phyloP scores from a whole-genome alignment of 495 filamentous ascomycete genomes.

The Penicillium chermesinum region DNA sequence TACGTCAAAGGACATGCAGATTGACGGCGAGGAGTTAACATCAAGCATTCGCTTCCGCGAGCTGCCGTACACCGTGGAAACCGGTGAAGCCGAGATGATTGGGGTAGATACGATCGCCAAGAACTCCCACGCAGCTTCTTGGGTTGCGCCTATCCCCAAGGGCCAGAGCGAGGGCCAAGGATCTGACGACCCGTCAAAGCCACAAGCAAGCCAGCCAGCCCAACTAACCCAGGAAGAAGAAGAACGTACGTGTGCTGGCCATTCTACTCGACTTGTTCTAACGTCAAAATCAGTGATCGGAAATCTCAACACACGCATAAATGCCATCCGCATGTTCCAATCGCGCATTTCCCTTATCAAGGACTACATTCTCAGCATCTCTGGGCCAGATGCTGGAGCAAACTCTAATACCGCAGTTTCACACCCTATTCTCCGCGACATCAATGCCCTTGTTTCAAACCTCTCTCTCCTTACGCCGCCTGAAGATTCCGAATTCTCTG shows the following conservation, averaged over 20 bases:
- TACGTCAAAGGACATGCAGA: constrained; percentile 66
- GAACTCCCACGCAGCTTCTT: constrained; percentile 69
- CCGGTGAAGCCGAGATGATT: constrained; percentile 96
- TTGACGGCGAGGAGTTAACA: constrained; percentile 55
- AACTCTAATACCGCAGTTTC: constrained; percentile 24
- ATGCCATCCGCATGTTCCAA: constrained; percentile 88
- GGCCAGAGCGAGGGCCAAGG: neutral
- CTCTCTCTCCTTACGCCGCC: constrained; percentile 48
- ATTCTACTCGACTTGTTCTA: neutral
- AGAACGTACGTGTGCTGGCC: constrained; percentile 49
- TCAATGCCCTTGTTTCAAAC: constrained; percentile 50
- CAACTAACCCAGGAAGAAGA: constrained; percentile 70
- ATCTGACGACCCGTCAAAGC: constrained; percentile 6
- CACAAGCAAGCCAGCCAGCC: constrained; percentile 14
- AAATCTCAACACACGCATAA: constrained; percentile 75
- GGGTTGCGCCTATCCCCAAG: constrained; percentile 3
- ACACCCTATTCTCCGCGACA: constrained; percentile 52
- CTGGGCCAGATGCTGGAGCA: constrained; percentile 37
- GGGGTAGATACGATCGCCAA: constrained; percentile 84
- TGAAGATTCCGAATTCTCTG: constrained; percentile 54
- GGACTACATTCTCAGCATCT: constrained; percentile 70
- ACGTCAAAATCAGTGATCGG: constrained; percentile 47
- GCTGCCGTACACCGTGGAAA: constrained; percentile 82
- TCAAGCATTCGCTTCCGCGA: constrained; percentile 71
- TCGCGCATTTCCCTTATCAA: constrained; percentile 77